Percentiles rank a stretch among this genome's conserved stretches.
Conservation (phyloP, 441 rosid species). For the Populus tomentosa region DNA sequence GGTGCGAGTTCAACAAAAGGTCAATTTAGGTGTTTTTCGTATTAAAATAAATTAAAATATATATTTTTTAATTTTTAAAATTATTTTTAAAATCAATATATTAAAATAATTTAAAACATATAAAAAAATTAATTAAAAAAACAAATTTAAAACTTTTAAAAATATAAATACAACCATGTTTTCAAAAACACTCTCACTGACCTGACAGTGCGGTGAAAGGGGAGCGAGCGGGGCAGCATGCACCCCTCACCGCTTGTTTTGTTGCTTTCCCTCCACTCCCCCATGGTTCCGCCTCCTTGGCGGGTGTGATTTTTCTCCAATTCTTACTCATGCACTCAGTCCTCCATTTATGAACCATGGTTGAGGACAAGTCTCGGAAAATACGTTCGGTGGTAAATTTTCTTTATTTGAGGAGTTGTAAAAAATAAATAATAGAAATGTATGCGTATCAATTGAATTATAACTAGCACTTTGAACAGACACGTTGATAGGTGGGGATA, state of each 20-base stretch:
- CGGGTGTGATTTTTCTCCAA: not conserved
- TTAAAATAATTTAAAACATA: too few species aligned
- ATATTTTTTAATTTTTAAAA: too few species aligned
- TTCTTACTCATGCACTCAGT: not conserved
- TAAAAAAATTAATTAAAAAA: too few species aligned
- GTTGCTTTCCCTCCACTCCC: not conserved
- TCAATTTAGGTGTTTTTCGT: not conserved
- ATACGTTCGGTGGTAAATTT: not conserved
- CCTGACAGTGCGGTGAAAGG: not conserved
- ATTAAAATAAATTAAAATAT: too few species aligned
- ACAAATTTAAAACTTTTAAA: too few species aligned
- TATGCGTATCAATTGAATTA: not conserved
- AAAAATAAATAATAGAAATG: too few species aligned
- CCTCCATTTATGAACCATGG: not conserved
- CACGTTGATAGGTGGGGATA: too few species aligned
- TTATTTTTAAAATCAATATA: too few species aligned
- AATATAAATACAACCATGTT: too few species aligned
- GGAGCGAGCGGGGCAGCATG: not conserved
- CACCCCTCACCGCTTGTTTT: not conserved
- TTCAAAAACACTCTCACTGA: not conserved
- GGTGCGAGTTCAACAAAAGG: not conserved
- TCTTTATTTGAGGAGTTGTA: not conserved
- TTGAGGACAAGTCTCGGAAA: not conserved
- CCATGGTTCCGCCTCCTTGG: slow-evolving; percentile 3
- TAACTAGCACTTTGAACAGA: not conserved